A percentile compares a stretch with the other conserved stretches of the same genome.
phyloP scores from a whole-genome alignment of 768 basidiomycete genomes.

The Lyophyllum decastes region DNA sequence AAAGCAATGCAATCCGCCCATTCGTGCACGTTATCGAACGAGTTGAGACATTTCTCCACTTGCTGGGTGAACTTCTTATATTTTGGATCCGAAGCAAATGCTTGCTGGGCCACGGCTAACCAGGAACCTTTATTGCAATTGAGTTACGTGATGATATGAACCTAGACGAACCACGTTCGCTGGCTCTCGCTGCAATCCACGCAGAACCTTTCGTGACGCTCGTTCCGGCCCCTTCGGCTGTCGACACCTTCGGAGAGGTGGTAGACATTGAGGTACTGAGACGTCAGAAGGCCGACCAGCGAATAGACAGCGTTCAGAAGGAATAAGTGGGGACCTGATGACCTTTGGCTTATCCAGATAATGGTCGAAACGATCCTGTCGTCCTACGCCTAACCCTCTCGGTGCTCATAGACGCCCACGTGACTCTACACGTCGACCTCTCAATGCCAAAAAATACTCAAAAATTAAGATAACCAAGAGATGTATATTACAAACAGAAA shows the following conservation, averaged over 20 bases:
- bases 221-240: slow-evolving; percentile 32
- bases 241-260: slow-evolving; percentile 28
- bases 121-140: background rate
- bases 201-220: slow-evolving; percentile 38
- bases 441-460: background rate
- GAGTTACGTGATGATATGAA: slow-evolving; percentile 1
- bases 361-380: background rate
- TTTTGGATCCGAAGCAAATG: slow-evolving; percentile 81
- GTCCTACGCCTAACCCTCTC: background rate
- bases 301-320: slow-evolving; percentile 11
- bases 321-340: slow-evolving; percentile 10
- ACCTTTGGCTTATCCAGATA: background rate
- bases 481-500: background rate
- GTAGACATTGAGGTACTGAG: slow-evolving; percentile 14
- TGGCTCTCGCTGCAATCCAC: slow-evolving; percentile 43
- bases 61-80: slow-evolving; percentile 92
- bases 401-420: slow-evolving; percentile 8
- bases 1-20: slow-evolving; percentile 99
- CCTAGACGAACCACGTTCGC: slow-evolving; percentile 49
- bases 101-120: slow-evolving; percentile 50
- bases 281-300: slow-evolving; percentile 18
- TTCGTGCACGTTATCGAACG: slow-evolving; percentile 95
- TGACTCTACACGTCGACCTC: slow-evolving; percentile 12
- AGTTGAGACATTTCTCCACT: slow-evolving; percentile 89
- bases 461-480: background rate